phyloP scores from a whole-genome alignment of 768 basidiomycete species.

The Russula vinacea region DNA sequence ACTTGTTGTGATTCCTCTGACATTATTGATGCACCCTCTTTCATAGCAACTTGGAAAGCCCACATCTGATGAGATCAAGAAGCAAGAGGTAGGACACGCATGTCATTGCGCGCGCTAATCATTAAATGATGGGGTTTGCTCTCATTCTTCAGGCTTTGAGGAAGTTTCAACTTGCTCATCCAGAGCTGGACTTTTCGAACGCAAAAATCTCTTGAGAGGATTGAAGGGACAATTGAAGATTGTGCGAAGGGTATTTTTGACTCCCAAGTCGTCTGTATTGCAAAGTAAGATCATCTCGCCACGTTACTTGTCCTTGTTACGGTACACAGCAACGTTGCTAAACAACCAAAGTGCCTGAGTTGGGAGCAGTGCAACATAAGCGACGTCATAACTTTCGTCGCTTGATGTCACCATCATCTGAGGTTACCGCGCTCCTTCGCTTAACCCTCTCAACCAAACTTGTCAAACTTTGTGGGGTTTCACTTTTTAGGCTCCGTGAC shows the following conservation, averaged over 20 bases:
- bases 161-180: conserved; percentile 87
- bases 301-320: conserved; percentile 7
- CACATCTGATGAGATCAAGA: conserved; percentile 91
- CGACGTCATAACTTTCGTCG: conserved; percentile 38
- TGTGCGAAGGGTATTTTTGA: neutral
- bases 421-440: conserved; percentile 53
- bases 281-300: conserved; percentile 5
- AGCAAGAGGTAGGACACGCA: conserved; percentile 62
- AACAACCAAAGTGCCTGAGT: neutral
- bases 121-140: conserved; percentile 8
- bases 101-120: conserved; percentile 8
- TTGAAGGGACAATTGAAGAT: conserved; percentile 2
- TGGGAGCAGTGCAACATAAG: neutral
- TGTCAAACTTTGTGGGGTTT: conserved; percentile 43
- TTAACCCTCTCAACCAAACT: conserved; percentile 85
- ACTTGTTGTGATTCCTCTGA: neutral
- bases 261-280: neutral
- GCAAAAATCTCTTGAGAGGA: conserved; percentile 70
- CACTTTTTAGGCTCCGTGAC: neutral
- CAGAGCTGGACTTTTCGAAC: conserved; percentile 91
- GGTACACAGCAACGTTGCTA: neutral
- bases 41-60: conserved; percentile 90
- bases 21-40: conserved; percentile 22
- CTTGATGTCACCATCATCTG: conserved; percentile 32
- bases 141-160: conserved; percentile 57